Percentiles rank a stretch among this genome's conserved stretches.
Evolutionary conservation across 2,329 filamentous ascomycete genomes (phyloP).

Genomic region (Paracamarosporium sp.): DNA sequence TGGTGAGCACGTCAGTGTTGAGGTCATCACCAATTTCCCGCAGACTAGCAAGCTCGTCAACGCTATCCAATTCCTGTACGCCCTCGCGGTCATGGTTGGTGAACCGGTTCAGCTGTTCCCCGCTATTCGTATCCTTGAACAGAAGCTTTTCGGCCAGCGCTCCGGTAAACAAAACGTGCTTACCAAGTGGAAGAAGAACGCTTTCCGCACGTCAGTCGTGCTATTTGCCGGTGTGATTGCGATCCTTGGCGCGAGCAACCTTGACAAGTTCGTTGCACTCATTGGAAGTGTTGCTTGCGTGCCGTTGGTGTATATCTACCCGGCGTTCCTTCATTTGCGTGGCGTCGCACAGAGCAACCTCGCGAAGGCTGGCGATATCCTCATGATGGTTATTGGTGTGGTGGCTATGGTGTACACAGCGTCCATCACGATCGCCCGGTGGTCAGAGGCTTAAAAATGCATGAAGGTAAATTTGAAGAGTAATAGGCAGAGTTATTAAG

Average conservation of each 20-base stretch:
- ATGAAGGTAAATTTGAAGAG: not conserved
- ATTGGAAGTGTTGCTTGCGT: conserved; percentile 78
- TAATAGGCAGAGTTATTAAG: not conserved
- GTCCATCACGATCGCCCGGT: conserved; percentile 61
- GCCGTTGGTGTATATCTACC: conserved; percentile 79
- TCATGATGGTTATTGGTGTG: conserved; percentile 69
- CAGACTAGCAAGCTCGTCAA: conserved; percentile 76
- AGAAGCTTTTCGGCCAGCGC: conserved; percentile 67
- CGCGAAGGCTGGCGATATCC: conserved; percentile 66
- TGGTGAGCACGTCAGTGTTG: conserved; percentile 71
- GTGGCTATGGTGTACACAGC: conserved; percentile 79
- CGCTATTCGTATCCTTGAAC: conserved; percentile 74
- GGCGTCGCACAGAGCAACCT: conserved; percentile 65
- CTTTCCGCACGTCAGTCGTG: conserved; percentile 65
- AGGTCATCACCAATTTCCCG: conserved; percentile 79
- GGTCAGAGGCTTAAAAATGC: conserved; percentile 34
- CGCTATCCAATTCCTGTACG: conserved; percentile 76
- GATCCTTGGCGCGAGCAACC: conserved; percentile 69
- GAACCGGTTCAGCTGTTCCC: conserved; percentile 79
- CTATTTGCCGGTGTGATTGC: conserved; percentile 66
- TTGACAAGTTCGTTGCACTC: conserved; percentile 77
- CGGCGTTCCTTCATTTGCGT: conserved; percentile 72
- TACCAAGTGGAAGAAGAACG: conserved; percentile 81
- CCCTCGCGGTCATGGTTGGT: conserved; percentile 74
- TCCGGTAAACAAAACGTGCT: conserved; percentile 69